Conservation (phyloP, 2,329 filamentous ascomycete genomes). For the Xylaria sp. region DNA sequence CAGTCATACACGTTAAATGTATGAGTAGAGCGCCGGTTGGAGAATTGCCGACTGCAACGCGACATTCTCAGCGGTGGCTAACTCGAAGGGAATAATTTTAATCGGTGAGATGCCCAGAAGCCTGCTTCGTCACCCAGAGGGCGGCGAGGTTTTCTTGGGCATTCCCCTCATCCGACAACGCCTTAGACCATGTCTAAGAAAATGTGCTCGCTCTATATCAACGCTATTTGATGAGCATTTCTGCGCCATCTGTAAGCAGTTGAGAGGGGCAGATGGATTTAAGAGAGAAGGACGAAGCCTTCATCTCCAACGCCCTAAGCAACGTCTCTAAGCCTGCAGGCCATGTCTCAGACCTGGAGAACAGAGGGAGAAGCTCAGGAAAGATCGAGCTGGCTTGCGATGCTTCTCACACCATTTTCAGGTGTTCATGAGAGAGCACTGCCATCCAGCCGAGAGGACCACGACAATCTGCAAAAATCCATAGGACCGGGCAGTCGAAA, state of each 20-base stretch:
- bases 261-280: constrained; percentile 71
- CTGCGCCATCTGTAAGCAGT: constrained; percentile 27
- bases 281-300: constrained; percentile 68
- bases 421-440: constrained; percentile 42
- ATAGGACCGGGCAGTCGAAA: constrained; percentile 50
- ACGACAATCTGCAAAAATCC: constrained; percentile 73
- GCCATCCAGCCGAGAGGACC: constrained; percentile 77
- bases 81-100: constrained; percentile 79
- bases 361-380: constrained; percentile 66
- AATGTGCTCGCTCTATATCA: constrained; percentile 50
- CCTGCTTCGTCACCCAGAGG: constrained; percentile 22
- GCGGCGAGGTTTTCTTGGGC: constrained; percentile 12
- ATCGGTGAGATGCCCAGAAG: constrained; percentile 66
- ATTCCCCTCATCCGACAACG: constrained; percentile 75
- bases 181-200: constrained; percentile 55
- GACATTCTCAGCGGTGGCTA: constrained; percentile 87
- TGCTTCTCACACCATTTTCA: constrained; percentile 37
- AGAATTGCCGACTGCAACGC: constrained; percentile 89
- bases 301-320: constrained; percentile 79
- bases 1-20: constrained; percentile 59
- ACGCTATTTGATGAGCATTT: constrained; percentile 28
- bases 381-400: constrained; percentile 76
- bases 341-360: constrained; percentile 48
- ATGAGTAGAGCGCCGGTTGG: constrained; percentile 74
- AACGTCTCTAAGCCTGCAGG: constrained; percentile 61